Conservation (phyloP, 305 asterid species). For the Ajuga reptans region DNA sequence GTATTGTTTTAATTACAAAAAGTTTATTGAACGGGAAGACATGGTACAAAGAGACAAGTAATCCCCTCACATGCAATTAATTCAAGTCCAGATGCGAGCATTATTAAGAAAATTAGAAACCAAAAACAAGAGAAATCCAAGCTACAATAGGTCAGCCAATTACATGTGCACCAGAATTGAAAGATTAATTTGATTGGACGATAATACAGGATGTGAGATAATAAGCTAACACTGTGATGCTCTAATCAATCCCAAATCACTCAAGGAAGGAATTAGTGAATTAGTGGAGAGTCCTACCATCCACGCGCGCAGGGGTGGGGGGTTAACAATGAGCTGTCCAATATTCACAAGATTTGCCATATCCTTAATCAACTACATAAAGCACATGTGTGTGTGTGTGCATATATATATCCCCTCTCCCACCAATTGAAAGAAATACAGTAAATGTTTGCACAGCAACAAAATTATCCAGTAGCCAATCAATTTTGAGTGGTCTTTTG, state of each 20-base stretch:
- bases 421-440: background rate
- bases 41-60: too few species aligned
- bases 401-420: background rate
- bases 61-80: background rate
- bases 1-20: too few species aligned
- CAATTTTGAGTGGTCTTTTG: background rate
- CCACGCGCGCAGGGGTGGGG: too few species aligned
- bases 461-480: background rate
- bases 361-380: background rate
- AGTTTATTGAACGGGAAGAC: too few species aligned
- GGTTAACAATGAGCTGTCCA: too few species aligned
- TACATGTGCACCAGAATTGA: background rate
- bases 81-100: background rate
- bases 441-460: background rate
- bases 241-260: background rate
- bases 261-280: background rate
- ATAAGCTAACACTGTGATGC: background rate
- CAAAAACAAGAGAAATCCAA: background rate
- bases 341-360: background rate
- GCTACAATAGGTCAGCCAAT: background rate
- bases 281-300: background rate
- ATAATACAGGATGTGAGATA: background rate
- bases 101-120: background rate
- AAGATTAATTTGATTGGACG: background rate
- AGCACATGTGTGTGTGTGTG: too few species aligned